Base-by-base conservation (phyloP, 768 basidiomycete genomes). In the Agaricus sinodeliciosus region DNA sequence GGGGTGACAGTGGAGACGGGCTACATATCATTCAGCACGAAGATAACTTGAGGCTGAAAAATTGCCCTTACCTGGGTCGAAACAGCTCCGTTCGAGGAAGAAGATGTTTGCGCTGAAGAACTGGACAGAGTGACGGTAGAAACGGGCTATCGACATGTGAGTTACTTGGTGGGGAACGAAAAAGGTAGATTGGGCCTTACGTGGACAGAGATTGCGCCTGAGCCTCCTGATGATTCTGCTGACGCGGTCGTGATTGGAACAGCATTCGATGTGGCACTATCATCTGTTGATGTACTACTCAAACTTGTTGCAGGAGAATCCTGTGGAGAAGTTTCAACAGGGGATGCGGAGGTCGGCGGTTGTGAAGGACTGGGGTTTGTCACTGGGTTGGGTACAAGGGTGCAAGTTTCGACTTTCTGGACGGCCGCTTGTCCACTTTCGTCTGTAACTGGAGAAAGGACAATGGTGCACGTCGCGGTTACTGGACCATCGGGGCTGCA, bases 401-500 rank as follows among this genome's bases (percentile, higher is more conserved):
- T 77, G 60, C 84, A 86, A 27, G 70, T 73, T 58, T 68, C 69
- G 44, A 82, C 75, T 58, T 84, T 76, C 59, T 73, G 67, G 18
- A 84, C 70, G 12, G 72, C 73, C 40, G 69, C 67, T n/a, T 74
- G 59, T 15, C 82, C 83, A 57, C 74, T 67, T 3, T 65, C 62
- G 58, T 74, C 77, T 47, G 70, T 76, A 41, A 77, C 71, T 5
- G 80, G 82, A 3, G 77, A 82, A 43, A 85, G 70, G 9, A 78
- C 77, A 44, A 81, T 67, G 9, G 75, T 69, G 62, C 85, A 87
- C n/a, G 74, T 81, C 68, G 81, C 72, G 39, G 71, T 78, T 64
- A 81, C 67, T 26, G 66, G 63, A 15, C 84, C 83, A 51, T 72
- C 82, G 83, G 55, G 47, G 27, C 60, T 47, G 50, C 59, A 8